Evolutionary conservation across 176 grass and related monocot species (phyloP).

Genomic region (Pontederia crassipes): DNA sequence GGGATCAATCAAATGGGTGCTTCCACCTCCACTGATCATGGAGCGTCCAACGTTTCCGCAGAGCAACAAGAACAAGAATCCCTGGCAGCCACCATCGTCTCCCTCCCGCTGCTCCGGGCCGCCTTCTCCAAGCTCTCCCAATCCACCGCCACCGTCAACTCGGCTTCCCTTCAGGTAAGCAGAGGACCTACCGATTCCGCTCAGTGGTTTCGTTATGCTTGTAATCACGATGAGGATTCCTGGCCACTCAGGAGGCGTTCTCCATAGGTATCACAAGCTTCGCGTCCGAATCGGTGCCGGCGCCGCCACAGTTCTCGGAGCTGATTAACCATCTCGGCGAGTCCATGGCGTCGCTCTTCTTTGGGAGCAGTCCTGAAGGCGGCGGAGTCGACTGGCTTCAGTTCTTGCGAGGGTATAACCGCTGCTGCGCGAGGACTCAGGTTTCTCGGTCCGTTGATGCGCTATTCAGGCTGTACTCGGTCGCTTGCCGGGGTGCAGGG

Average conservation of each 20-base stretch:
- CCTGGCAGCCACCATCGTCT: constrained; percentile 44
- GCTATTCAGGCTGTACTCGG: constrained; percentile 54
- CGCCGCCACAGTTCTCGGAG: constrained; percentile 30
- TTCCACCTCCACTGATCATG: constrained; percentile 35
- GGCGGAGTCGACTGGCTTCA: constrained; percentile 27
- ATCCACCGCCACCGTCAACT: constrained; percentile 11
- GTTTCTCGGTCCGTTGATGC: constrained; percentile 43
- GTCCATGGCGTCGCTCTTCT: constrained; percentile 55
- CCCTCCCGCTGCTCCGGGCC: constrained; percentile 43
- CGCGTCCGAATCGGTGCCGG: constrained; percentile 24
- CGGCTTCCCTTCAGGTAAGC: constrained; percentile 39
- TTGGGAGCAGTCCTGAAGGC: not conserved
- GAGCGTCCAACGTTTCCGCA: constrained; percentile 15
- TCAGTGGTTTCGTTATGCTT: not conserved
- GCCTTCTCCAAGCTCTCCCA: constrained; percentile 46
- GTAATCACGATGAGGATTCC: not conserved
- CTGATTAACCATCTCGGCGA: constrained; percentile 36
- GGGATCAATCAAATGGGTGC: constrained; percentile 31
- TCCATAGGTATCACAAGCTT: constrained; percentile 25
- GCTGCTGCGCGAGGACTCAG: constrained; percentile 61
- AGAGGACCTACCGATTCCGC: not conserved
- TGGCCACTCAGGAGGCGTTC: constrained; percentile 21
- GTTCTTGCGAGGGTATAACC: constrained; percentile 71
- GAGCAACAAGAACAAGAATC: constrained; percentile 65
- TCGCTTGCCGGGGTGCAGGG: constrained; percentile 29